Evolutionary conservation across 768 basidiomycete genomes (phyloP).

Genomic region (Xanthoconium stramineum): DNA sequence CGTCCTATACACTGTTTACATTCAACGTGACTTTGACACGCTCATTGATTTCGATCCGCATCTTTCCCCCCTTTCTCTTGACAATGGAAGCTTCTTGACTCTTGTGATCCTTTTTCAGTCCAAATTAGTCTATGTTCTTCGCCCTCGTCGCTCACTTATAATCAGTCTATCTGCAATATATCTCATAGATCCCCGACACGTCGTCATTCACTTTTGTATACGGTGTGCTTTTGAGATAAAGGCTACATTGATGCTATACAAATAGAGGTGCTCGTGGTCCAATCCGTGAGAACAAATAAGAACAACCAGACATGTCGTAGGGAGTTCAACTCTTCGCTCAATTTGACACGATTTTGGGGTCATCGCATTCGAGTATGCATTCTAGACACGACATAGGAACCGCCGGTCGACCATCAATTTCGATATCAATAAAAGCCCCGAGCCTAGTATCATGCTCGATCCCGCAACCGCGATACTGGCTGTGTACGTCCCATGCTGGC

Average conservation of each 20-base stretch:
- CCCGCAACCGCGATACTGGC: constrained; percentile 62
- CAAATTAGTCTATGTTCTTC: constrained; percentile 21
- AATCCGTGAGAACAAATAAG: constrained; percentile 9
- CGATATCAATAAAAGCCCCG: constrained; percentile 51
- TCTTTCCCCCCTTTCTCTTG: constrained; percentile 15
- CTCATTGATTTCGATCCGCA: constrained; percentile 17
- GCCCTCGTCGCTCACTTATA: constrained; percentile 21
- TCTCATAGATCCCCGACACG: constrained; percentile 17
- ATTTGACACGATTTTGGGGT: neutral
- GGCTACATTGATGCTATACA: constrained; percentile 29
- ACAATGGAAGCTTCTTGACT: neutral
- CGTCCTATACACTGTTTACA: constrained; percentile 8
- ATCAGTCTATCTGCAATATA: constrained; percentile 28
- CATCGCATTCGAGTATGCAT: neutral
- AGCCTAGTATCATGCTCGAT: constrained; percentile 54
- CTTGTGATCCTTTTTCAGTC: neutral
- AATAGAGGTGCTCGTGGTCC: constrained; percentile 15
- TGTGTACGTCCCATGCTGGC: constrained; percentile 41
- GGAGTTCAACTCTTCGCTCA: neutral
- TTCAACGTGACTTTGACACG: constrained; percentile 12
- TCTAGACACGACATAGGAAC: constrained; percentile 46
- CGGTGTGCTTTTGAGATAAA: constrained; percentile 17
- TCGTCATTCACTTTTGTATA: constrained; percentile 1
- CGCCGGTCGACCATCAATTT: constrained; percentile 43
- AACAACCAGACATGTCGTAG: neutral